A percentile compares a stretch with the other conserved stretches of the same genome.
Evolutionary conservation across 2,329 filamentous ascomycete genomes (phyloP).

Genomic region (Corniculantispora saksenae): DNA sequence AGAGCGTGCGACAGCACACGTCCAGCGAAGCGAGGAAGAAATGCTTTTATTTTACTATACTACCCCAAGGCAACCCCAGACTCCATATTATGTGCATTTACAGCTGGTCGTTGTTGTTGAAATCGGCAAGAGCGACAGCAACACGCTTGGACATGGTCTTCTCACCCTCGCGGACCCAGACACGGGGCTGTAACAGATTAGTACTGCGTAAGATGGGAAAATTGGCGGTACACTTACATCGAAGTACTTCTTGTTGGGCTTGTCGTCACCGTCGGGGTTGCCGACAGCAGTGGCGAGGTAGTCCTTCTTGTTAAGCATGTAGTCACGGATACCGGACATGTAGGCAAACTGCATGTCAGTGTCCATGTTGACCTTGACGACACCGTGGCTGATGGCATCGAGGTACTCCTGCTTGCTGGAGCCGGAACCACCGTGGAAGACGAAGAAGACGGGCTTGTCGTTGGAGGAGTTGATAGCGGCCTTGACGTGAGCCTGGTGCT

Average conservation of each 20-base stretch:
- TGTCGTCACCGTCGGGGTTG: conserved; percentile 93
- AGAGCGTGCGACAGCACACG: no score
- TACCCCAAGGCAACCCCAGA: background rate
- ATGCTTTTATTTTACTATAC: background rate
- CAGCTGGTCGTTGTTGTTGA: conserved; percentile 60
- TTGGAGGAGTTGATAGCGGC: conserved; percentile 71
- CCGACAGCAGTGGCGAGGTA: conserved; percentile 86
- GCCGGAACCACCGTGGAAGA: conserved; percentile 98
- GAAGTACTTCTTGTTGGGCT: conserved; percentile 99
- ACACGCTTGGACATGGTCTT: conserved; percentile 91
- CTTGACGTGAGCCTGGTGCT: conserved; percentile 93
- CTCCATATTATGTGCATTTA: conserved; percentile 26
- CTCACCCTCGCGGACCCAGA: conserved; percentile 96
- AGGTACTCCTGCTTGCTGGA: conserved; percentile 88
- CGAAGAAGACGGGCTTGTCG: conserved; percentile 95
- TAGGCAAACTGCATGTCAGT: conserved; percentile 98
- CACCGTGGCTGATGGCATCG: conserved; percentile 86
- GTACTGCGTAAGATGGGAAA: background rate
- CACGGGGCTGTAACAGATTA: conserved; percentile 64
- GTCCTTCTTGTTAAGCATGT: conserved; percentile 90
- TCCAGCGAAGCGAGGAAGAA: no score
- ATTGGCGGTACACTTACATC: conserved; percentile 45
- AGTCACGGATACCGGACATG: conserved; percentile 89
- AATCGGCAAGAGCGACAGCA: conserved; percentile 80
- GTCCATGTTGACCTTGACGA: conserved; percentile 99